Conservation (phyloP, 1,284 basidiomycete species). For the Naganishia liquefaciens region DNA sequence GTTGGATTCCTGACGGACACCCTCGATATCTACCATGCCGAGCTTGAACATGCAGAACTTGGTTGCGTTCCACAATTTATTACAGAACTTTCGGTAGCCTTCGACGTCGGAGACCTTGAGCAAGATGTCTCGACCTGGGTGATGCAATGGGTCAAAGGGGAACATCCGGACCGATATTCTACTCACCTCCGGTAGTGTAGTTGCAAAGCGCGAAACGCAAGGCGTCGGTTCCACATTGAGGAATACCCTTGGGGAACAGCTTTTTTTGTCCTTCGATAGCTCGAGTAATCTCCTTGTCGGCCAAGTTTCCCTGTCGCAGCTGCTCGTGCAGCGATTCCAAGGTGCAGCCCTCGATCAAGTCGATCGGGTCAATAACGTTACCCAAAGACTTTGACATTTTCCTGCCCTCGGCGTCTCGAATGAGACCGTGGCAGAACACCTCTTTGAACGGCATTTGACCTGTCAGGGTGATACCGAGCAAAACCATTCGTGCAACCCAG, state of each 20-base stretch:
- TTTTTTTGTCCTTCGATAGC: conserved; percentile 97
- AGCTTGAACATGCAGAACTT: conserved; percentile 97
- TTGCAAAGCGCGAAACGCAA: conserved; percentile 93
- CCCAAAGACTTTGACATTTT: conserved; percentile 99
- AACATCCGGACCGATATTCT: neutral
- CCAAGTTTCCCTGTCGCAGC: conserved; percentile 86
- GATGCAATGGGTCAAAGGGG: neutral
- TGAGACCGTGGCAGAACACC: conserved; percentile 99
- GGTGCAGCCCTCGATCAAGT: conserved; percentile 85
- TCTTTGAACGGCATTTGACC: conserved; percentile 92
- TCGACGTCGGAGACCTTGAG: conserved; percentile 96
- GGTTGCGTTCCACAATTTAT: conserved; percentile 99
- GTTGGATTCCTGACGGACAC: conserved; percentile 55
- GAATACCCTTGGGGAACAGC: conserved; percentile 98
- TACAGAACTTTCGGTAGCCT: conserved; percentile 99
- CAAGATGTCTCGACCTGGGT: conserved; percentile 84
- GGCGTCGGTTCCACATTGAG: conserved; percentile 97
- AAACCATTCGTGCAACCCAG: conserved; percentile 99
- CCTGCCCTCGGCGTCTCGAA: conserved; percentile 95
- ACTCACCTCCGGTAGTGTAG: conserved; percentile 76
- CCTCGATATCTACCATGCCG: conserved; percentile 58
- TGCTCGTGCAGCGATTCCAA: conserved; percentile 86
- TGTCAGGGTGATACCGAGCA: conserved; percentile 88
- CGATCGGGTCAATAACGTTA: conserved; percentile 96
- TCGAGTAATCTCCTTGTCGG: conserved; percentile 88